Percentiles rank a stretch among this genome's conserved stretches.
Evolutionary conservation across 2,329 filamentous ascomycete species (phyloP).

Genomic region (Westerdykella aurantiaca): DNA sequence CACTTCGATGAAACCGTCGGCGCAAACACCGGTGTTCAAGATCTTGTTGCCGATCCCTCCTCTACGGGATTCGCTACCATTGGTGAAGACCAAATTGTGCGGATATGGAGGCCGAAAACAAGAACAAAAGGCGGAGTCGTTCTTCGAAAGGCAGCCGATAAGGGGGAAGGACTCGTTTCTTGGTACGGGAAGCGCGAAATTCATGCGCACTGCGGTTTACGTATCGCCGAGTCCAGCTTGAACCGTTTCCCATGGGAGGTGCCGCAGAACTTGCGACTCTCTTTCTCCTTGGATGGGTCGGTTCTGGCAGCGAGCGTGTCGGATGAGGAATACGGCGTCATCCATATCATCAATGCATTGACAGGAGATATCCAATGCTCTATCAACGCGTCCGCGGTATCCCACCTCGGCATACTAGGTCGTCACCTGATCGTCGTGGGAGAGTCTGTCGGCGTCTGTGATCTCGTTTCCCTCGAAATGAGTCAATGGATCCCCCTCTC

Average conservation of each 20-base stretch:
- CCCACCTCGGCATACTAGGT: slow-evolving; percentile 65
- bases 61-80: slow-evolving; percentile 74
- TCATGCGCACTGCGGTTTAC: slow-evolving; percentile 8
- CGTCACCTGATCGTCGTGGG: slow-evolving; percentile 72
- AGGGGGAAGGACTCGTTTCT: slow-evolving; percentile 57
- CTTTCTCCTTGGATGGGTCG: slow-evolving; percentile 56
- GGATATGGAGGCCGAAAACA: slow-evolving; percentile 73
- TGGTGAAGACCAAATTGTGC: slow-evolving; percentile 70
- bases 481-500: slow-evolving; percentile 54
- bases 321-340: slow-evolving; percentile 50
- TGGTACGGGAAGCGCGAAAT: slow-evolving; percentile 62
- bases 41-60: slow-evolving; percentile 64
- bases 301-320: slow-evolving; percentile 31
- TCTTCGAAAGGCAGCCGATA: slow-evolving; percentile 48
- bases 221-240: slow-evolving; percentile 6
- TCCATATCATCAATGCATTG: slow-evolving; percentile 71
- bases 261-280: slow-evolving; percentile 56
- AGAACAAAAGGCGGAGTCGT: slow-evolving; percentile 63
- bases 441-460: slow-evolving; percentile 69
- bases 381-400: slow-evolving; percentile 60
- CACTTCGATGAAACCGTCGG: slow-evolving; percentile 54
- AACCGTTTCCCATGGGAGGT: slow-evolving; percentile 19
- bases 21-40: slow-evolving; percentile 56
- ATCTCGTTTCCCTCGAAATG: slow-evolving; percentile 73
- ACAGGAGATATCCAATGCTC: slow-evolving; percentile 62